Evolutionary conservation across 164 flowering plant genomes (phyloP).

Genomic region (Platanus orientalis): DNA sequence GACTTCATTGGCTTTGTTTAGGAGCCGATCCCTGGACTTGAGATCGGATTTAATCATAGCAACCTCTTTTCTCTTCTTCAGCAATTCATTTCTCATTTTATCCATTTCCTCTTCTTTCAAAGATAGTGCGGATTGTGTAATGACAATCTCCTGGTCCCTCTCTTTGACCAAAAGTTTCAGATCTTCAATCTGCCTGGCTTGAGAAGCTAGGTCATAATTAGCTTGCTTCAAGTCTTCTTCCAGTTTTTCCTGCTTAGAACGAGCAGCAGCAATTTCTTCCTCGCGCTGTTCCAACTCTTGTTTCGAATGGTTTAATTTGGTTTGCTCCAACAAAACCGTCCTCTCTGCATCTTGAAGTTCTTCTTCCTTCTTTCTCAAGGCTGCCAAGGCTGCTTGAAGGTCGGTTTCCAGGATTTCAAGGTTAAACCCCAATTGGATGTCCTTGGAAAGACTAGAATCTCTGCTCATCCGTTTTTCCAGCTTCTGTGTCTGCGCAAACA

Average conservation of each 20-base stretch:
- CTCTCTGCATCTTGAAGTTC: slow-evolving; percentile 64
- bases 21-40: slow-evolving; percentile 39
- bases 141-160: slow-evolving; percentile 41
- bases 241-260: slow-evolving; percentile 43
- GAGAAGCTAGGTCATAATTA: slow-evolving; percentile 52
- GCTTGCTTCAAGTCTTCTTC: slow-evolving; percentile 64
- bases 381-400: slow-evolving; percentile 59
- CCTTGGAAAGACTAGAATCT: slow-evolving; percentile 32
- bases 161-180: slow-evolving; percentile 51
- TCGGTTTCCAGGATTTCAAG: slow-evolving; percentile 63
- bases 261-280: slow-evolving; percentile 46
- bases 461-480: slow-evolving; percentile 59
- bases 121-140: slow-evolving; percentile 32
- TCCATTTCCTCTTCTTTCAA: slow-evolving; percentile 58
- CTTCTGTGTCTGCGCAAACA: slow-evolving; percentile 76
- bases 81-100: slow-evolving; percentile 49
- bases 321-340: slow-evolving; percentile 42
- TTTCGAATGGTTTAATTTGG: slow-evolving; percentile 48
- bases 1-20: slow-evolving; percentile 54
- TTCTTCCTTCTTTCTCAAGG: slow-evolving; percentile 72
- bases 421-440: slow-evolving; percentile 27
- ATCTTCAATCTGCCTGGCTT: slow-evolving; percentile 61
- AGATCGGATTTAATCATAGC: slow-evolving; percentile 37
- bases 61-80: slow-evolving; percentile 46
- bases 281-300: slow-evolving; percentile 51